Percentiles rank a stretch among this genome's conserved stretches.
Conservation (phyloP, 2,329 filamentous ascomycete species). For the Neonectria sp. region DNA sequence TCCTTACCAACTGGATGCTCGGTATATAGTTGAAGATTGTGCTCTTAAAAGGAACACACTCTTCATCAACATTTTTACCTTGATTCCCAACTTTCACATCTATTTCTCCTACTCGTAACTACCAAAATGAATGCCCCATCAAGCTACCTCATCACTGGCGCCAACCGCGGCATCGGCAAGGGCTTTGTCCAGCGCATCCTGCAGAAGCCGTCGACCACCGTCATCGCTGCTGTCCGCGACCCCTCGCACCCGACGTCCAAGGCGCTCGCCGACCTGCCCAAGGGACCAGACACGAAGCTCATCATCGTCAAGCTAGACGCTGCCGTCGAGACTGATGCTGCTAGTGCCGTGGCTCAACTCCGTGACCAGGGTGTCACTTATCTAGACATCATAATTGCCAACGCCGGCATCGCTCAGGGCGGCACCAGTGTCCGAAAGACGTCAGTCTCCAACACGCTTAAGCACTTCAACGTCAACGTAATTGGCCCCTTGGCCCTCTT, state of each 20-base stretch:
- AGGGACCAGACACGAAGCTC: constrained; percentile 3
- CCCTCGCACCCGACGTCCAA: constrained; percentile 5
- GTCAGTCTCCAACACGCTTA: background rate
- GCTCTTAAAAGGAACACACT: background rate
- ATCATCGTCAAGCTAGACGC: constrained; percentile 23
- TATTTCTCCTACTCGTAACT: background rate
- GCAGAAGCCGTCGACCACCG: constrained; percentile 61
- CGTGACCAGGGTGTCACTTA: background rate
- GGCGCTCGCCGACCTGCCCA: background rate
- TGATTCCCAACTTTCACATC: background rate
- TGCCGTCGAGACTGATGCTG: background rate
- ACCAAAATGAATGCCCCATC: background rate
- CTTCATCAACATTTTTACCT: background rate
- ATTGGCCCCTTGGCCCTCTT: constrained; percentile 17
- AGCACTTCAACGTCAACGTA: constrained; percentile 15
- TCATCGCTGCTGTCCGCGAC: constrained; percentile 19
- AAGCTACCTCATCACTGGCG: constrained; percentile 21
- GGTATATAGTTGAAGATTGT: background rate
- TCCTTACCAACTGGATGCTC: background rate
- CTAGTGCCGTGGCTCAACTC: background rate
- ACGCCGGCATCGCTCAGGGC: constrained; percentile 10
- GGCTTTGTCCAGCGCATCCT: constrained; percentile 56
- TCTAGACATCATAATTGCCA: constrained; percentile 21
- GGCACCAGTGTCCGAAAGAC: constrained; percentile 9
- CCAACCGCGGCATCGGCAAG: constrained; percentile 58